phyloP scores from a whole-genome alignment of 352 stramenopile species.

The Globisporangium ultimum region DNA sequence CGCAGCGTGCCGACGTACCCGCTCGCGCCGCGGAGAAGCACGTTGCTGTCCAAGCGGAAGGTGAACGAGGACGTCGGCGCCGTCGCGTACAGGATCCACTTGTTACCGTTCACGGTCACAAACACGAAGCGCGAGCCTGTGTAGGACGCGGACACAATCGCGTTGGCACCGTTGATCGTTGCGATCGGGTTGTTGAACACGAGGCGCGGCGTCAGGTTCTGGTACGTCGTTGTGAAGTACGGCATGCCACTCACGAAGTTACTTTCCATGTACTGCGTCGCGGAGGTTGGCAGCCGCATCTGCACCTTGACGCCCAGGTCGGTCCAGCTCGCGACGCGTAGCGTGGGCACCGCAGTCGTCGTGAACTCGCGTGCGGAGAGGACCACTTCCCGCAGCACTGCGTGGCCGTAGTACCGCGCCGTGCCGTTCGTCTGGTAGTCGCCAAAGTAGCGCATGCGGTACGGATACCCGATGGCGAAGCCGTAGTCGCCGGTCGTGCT shows the following conservation, averaged over 20 bases:
- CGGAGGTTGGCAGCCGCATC: conserved; percentile 25
- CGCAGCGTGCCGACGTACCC: conserved; percentile 46
- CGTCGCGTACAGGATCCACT: conserved; percentile 58
- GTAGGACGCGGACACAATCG: conserved; percentile 25
- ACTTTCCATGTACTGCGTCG: conserved; percentile 26
- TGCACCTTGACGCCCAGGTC: conserved; percentile 62
- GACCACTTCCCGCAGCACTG: conserved; percentile 67
- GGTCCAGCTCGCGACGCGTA: conserved; percentile 69
- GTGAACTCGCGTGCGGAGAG: conserved; percentile 60
- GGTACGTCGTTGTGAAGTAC: conserved; percentile 61
- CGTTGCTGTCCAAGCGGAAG: conserved; percentile 39
- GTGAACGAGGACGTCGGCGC: conserved; percentile 20
- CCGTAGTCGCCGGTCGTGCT: conserved; percentile 32
- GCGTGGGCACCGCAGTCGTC: conserved; percentile 2
- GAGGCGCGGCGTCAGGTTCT: conserved; percentile 47
- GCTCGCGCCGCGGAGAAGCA: conserved; percentile 27
- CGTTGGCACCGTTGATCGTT: conserved; percentile 42
- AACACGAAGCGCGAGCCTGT: conserved; percentile 46
- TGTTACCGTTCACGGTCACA: conserved; percentile 40
- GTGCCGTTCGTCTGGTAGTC: conserved; percentile 74
- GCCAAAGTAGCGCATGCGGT: conserved; percentile 51
- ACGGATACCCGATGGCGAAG: conserved; percentile 68
- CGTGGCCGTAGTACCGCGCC: conserved; percentile 83
- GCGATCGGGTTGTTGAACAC: conserved; percentile 45
- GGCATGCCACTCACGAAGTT: conserved; percentile 70